Percentiles rank a stretch among this genome's conserved stretches.
phyloP scores from a whole-genome alignment of 2,329 filamentous ascomycete genomes.

The Alternaria ventricosa region DNA sequence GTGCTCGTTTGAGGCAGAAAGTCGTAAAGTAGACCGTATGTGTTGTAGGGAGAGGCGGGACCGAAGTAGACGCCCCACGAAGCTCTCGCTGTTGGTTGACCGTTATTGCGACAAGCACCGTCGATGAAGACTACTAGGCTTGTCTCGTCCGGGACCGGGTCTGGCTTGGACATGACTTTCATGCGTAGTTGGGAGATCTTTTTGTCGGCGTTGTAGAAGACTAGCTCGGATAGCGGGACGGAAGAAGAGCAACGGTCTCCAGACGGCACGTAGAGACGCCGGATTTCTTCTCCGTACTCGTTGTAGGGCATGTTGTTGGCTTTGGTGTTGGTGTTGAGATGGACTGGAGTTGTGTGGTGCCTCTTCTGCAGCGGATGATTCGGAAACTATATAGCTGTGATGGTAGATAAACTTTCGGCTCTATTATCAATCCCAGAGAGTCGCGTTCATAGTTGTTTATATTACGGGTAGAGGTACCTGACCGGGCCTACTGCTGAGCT shows the following conservation, averaged over 20 bases:
- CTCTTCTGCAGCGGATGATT: neutral
- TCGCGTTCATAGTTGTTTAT: neutral
- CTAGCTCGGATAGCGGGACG: neutral
- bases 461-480: neutral
- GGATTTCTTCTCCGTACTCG: neutral
- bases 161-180: neutral
- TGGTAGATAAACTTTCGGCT: neutral
- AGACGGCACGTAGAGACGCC: neutral
- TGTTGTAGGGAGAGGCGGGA: neutral
- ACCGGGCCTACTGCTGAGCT: neutral
- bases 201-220: constrained; percentile 11
- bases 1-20: neutral
- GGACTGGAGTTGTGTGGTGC: neutral
- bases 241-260: neutral
- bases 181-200: constrained; percentile 10
- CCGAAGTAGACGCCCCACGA: neutral
- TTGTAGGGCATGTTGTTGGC: neutral
- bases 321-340: neutral
- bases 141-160: neutral
- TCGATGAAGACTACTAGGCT: constrained; percentile 28
- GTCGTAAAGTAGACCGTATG: neutral
- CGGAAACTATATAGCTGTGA: neutral
- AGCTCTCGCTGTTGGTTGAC: neutral
- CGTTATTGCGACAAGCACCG: constrained; percentile 31
- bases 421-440: neutral